Base-by-base conservation (phyloP, 139 green algal genomes). In the Chlamydomonas schloesseri region DNA sequence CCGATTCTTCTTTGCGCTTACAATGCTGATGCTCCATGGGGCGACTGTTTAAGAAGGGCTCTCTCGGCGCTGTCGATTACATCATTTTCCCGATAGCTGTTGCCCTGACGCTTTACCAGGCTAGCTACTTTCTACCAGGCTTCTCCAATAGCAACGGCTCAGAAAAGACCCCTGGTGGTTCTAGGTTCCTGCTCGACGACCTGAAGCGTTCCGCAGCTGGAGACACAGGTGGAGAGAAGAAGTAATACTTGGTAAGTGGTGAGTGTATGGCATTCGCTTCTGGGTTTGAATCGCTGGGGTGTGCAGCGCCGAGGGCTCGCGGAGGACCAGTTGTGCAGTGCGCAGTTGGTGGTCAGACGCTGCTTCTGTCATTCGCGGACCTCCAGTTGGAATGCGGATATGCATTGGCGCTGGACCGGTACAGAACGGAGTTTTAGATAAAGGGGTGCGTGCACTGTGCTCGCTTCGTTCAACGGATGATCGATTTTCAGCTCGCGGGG, bases 141-240 rank as follows among this genome's bases (percentile, higher is more conserved):
- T 2, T 15, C 3, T 29, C 75, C 8, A 46, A 33, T 46, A 18
- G 58, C 9, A 17, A 46, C 18, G 26, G 20, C 24, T 21, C 20
- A 6, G 65, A 68, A 0, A 33, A 28, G 9, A 24, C 42, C 18
- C 47, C 65, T 1, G 34, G 33, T 8, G 42, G 36, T 28, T 42
- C 78, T 0, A 64, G 79, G 14, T 85, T 85, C 47, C 42, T 85
- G 47, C 21, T 85, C n/a, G 79, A 85, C 79, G 79, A 85, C 67
- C 26, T 85, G 47, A 85, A 76, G 64, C 65, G 37, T 29, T 42
- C 28, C 15, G 9, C 74, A 8, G 20, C 55, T 34, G 58, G 60
- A 11, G 55, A 24, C 18, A 11, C 20, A 10, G 62, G 62, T 26
- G 23, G 42, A 8, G 34, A 33, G 26, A 83, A 73, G 37, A 31